A percentile compares a stretch with the other conserved stretches of the same genome.
phyloP scores from a whole-genome alignment of 805 yeast genomes.

The Zygotorulaspora florentina region DNA sequence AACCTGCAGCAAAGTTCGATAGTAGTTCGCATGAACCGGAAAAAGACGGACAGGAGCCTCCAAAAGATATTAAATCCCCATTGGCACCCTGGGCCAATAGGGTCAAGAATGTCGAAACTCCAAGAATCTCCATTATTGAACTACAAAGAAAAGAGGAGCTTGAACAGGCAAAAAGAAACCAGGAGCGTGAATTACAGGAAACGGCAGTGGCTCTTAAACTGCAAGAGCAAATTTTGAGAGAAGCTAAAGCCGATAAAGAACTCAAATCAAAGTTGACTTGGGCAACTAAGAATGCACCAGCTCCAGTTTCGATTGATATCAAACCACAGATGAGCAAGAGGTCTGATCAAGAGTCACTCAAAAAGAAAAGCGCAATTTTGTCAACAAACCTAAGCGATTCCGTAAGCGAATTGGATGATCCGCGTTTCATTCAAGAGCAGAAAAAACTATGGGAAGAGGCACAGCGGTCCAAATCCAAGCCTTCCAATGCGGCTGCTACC shows the following conservation, averaged over 20 bases:
- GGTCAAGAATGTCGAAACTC: constrained; percentile 15
- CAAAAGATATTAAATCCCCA: constrained; percentile 14
- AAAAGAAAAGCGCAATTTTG: constrained; percentile 4
- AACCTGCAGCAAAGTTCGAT: background rate
- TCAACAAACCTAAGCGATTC: constrained; percentile 2
- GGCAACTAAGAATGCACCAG: constrained; percentile 24
- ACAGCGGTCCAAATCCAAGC: constrained; percentile 69
- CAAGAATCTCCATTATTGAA: constrained; percentile 22
- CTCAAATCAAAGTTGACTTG: constrained; percentile 28
- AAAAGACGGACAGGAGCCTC: constrained; percentile 2
- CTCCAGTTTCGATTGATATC: constrained; percentile 18
- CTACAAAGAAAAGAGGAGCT: constrained; percentile 19
- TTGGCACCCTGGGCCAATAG: constrained; percentile 33
- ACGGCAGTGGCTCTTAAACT: constrained; percentile 20
- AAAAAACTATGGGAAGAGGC: constrained; percentile 43
- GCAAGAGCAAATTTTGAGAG: constrained; percentile 20
- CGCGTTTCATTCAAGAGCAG: constrained; percentile 32
- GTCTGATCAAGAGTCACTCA: background rate
- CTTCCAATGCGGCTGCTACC: constrained; percentile 50
- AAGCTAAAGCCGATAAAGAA: constrained; percentile 21
- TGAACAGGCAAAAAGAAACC: constrained; percentile 16
- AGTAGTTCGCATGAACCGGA: background rate
- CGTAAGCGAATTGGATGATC: constrained; percentile 22
- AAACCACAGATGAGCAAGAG: constrained; percentile 16
- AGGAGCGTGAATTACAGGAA: constrained; percentile 17